Base-by-base conservation (phyloP, 169 alveolate species). In the Plasmodium sp. region DNA sequence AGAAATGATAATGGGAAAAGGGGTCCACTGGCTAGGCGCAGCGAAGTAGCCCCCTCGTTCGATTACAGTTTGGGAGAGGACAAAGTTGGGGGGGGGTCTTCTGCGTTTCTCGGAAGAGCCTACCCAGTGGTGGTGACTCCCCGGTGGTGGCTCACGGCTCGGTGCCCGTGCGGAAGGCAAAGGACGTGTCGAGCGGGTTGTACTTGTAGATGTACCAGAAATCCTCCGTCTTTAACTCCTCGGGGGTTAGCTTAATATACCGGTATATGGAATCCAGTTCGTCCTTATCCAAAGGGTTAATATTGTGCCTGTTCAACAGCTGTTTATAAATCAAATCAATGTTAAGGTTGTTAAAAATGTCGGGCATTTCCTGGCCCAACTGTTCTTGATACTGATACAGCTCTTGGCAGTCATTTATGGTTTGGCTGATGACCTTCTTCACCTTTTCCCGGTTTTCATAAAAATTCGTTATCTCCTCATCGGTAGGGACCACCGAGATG, bases 401-500 rank as follows among this genome's bases (percentile, higher is more conserved):
- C 72, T 86, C 93, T 77, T 86, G 93, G 27, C 45, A 73, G 58
- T 86, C 93, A 86, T 86, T 86, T 75, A 86, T 75, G 6, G 84
- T 51, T 86, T 86, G 86, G 67, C 16, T 74, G 27, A 96, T 86
- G 48, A 95, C 95, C 62, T 93, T 95, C 36, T 88, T 80, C 12
- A 94, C 54, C n/a, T 96, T 96, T 6, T 88, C 94, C 10, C 77
- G 58, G 88, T 96, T 96, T 41, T 96, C 86, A 88, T 96, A 96
- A 88, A 96, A 95, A 16, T 41, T 77, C 45, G 90, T n/a, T 10
- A 96, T 95, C 43, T 96, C 97, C 16, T 96, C 96, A 77, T 88
- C 95, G 10, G 97, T 96, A 4, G 97, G 97, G 67, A 94, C 95
- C 39, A 96, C 97, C 56, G 86, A 96, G 39, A 96, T 88, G 83